Evolutionary conservation across 2,329 filamentous ascomycete genomes (phyloP), one percentile per base, ranked within the genome.

Genomic region (Onygena corvina): DNA sequence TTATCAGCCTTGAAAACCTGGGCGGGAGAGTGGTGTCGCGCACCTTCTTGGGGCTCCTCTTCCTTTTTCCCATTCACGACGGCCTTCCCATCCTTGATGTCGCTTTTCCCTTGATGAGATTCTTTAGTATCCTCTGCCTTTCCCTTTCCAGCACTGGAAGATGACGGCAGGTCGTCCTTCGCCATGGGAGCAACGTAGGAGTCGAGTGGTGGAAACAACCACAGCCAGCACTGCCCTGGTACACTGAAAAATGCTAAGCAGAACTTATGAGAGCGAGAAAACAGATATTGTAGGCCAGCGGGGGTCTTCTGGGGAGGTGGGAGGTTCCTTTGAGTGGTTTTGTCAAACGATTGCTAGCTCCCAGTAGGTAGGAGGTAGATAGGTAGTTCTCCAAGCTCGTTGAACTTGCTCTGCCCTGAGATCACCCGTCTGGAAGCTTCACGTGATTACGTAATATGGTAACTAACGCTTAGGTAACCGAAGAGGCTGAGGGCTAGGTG

Each of bases 141-240:
- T 66, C 81, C 90, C 76, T 98, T 98, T 71, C 88, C 89, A 78
- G 96, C 96, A 71, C 94, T 87, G 67, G 81, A 77, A 66, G 83
- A 74, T 70, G 84, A 86, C 68, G 84, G 77, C 76, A 83, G 78
- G 72, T 94, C 86, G 73, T 83, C 86, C 76, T 94, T 86, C 72
- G 89, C 89, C 92, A 96, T 94, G 58, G 30, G 21, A 49, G 35
- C 35, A 25, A 42, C 18, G 16, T 16, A 30, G 27, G 21, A 49
- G 25, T 16, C n/a, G 12, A n/a, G 18, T 12, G 30, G 30, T 23
- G 30, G 18, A 20, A 47, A 27, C 14, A 40, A 38, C 31, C 12
- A 27, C 8, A 20, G n/a, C 27, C 12, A 14, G 38, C 9, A n/a
- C 21, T 25, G 38, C 38, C 27, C 21, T 42, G 38, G n/a, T n/a